Evolutionary conservation across 2,329 filamentous ascomycete genomes (phyloP).

Genomic region (Aspergillus sp.): DNA sequence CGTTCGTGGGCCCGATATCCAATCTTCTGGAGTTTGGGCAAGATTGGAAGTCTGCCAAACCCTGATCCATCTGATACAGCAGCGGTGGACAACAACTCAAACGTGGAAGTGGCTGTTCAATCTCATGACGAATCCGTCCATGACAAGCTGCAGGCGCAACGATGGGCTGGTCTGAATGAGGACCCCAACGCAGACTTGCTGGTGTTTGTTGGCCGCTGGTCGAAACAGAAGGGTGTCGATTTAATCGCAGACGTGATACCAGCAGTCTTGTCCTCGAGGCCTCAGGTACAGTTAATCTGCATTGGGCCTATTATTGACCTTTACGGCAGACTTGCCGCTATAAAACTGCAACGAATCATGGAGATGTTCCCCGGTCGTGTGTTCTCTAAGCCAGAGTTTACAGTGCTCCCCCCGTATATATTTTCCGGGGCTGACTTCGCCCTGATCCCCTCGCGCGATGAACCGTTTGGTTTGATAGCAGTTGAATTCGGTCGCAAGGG

Average conservation of each 20-base stretch:
- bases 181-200: slow-evolving; percentile 64
- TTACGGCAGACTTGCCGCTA: slow-evolving; percentile 66
- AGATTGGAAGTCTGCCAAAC: slow-evolving; percentile 64
- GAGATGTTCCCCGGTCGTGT: slow-evolving; percentile 64
- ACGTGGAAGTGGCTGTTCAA: too few relatives aligned
- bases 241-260: slow-evolving; percentile 68
- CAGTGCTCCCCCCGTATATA: slow-evolving; percentile 63
- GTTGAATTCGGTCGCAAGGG: slow-evolving; percentile 70
- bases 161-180: slow-evolving; percentile 65
- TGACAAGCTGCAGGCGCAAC: slow-evolving; percentile 55
- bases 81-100: too few relatives aligned
- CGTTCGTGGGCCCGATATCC: slow-evolving; percentile 66
- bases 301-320: slow-evolving; percentile 68
- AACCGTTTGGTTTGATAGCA: slow-evolving; percentile 68
- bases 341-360: slow-evolving; percentile 66
- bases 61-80: slow-evolving; percentile 65
- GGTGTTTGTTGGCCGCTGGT: slow-evolving; percentile 69
- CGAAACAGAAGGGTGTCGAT: slow-evolving; percentile 68
- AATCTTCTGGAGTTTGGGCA: slow-evolving; percentile 67
- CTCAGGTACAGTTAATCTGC: slow-evolving; percentile 61
- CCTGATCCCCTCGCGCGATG: slow-evolving; percentile 66
- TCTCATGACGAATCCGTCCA: too few relatives aligned
- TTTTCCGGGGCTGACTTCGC: slow-evolving; percentile 70
- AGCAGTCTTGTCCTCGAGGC: slow-evolving; percentile 56
- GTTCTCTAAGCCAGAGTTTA: slow-evolving; percentile 67